Evolutionary conservation across 805 yeast species (phyloP).

Genomic region (Metschnikowia lunata): DNA sequence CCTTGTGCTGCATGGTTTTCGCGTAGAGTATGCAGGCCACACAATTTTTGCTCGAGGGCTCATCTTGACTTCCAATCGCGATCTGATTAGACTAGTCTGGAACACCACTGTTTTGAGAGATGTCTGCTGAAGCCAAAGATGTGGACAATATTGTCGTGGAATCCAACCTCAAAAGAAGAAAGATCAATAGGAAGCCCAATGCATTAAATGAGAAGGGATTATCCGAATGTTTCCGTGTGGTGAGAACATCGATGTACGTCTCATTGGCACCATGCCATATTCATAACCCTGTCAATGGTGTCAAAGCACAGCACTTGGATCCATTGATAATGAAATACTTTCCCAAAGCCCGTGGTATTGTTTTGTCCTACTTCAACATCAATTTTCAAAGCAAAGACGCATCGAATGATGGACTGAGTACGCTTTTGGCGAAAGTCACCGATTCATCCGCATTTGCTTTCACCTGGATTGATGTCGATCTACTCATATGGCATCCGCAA

Average conservation of each 20-base stretch:
- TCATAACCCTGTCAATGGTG: slow-evolving; percentile 68
- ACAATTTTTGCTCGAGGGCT: slow-evolving; percentile 12
- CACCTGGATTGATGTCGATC: slow-evolving; percentile 78
- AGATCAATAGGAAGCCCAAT: slow-evolving; percentile 29
- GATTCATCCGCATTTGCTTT: slow-evolving; percentile 85
- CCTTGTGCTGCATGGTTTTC: neutral
- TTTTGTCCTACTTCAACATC: slow-evolving; percentile 72
- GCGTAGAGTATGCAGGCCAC: slow-evolving; percentile 11
- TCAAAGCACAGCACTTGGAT: slow-evolving; percentile 84
- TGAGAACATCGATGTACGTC: slow-evolving; percentile 62
- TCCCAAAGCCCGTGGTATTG: slow-evolving; percentile 71
- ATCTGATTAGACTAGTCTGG: neutral
- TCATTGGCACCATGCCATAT: slow-evolving; percentile 84
- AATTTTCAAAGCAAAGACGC: slow-evolving; percentile 15
- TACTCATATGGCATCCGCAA: slow-evolving; percentile 86
- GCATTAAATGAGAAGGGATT: slow-evolving; percentile 41
- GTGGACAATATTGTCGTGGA: slow-evolving; percentile 1
- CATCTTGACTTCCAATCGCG: slow-evolving; percentile 9
- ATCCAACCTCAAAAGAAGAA: slow-evolving; percentile 4
- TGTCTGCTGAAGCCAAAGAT: slow-evolving; percentile 11
- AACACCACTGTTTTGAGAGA: neutral
- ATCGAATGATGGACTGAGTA: slow-evolving; percentile 34
- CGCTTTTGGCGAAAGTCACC: slow-evolving; percentile 60
- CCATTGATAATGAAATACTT: slow-evolving; percentile 83
- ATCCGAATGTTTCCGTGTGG: slow-evolving; percentile 66